Conservation (phyloP, 306 rosid genomes). For the Cucurbita argyrosperma region DNA sequence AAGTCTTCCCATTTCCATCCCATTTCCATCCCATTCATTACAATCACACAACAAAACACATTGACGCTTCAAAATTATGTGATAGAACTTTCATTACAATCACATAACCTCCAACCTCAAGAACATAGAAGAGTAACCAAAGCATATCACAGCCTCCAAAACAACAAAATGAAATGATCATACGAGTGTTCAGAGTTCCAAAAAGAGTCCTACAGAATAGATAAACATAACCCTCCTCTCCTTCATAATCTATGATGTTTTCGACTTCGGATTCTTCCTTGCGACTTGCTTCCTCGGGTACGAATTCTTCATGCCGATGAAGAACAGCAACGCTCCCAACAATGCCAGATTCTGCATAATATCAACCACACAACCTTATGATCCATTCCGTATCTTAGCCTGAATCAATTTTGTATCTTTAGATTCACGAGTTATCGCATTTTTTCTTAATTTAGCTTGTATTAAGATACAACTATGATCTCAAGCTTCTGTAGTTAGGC, state of each 20-base stretch:
- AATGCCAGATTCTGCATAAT: slow-evolving; percentile 43
- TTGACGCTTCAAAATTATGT: not conserved
- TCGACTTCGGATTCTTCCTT: slow-evolving; percentile 35
- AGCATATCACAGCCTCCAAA: not conserved
- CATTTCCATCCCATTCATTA: not conserved
- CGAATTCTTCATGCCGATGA: slow-evolving; percentile 42
- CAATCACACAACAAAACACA: not conserved
- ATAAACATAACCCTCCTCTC: not conserved
- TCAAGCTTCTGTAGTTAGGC: not conserved
- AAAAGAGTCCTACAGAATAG: not conserved
- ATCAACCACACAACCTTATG: not conserved
- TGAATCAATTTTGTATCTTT: not conserved
- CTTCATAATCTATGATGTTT: slow-evolving; percentile 18
- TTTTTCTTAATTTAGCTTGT: not conserved
- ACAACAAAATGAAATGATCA: not conserved
- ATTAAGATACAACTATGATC: not conserved
- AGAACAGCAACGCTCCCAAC: slow-evolving; percentile 55
- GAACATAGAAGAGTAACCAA: not conserved
- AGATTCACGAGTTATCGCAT: not conserved
- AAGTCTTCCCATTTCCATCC: not conserved
- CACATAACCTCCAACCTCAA: not conserved
- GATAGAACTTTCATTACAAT: slow-evolving; percentile 1
- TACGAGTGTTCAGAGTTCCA: not conserved
- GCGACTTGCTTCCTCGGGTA: slow-evolving; percentile 31
- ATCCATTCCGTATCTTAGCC: not conserved